Evolutionary conservation across 768 basidiomycete genomes (phyloP).

Genomic region (Boletus pseudopeckii): DNA sequence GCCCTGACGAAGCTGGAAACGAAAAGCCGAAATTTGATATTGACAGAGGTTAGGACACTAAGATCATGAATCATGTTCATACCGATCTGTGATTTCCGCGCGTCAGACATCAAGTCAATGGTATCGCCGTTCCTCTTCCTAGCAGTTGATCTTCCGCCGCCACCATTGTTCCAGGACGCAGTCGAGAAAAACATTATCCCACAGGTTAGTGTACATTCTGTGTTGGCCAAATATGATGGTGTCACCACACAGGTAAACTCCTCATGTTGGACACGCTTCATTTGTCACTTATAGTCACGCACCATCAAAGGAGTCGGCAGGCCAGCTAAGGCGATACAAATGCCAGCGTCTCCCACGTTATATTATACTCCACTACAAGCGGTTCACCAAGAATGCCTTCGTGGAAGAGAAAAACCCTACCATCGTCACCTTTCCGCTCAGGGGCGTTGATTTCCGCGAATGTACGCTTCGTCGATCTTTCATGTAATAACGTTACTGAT

Average conservation of each 20-base stretch:
- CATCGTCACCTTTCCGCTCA: constrained; percentile 94
- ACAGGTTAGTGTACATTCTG: constrained; percentile 87
- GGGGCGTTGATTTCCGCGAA: constrained; percentile 87
- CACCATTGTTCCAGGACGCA: constrained; percentile 95
- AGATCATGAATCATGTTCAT: constrained; percentile 3
- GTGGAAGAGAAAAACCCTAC: constrained; percentile 99
- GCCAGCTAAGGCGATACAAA: constrained; percentile 84
- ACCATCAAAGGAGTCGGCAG: constrained; percentile 69
- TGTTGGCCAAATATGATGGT: constrained; percentile 94
- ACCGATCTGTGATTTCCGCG: constrained; percentile 22
- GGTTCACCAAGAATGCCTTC: constrained; percentile 94
- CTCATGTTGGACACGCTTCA: constrained; percentile 19
- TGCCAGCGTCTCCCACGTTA: constrained; percentile 87
- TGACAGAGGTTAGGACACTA: constrained; percentile 67
- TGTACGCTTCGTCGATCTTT: constrained; percentile 55
- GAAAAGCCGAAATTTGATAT: constrained; percentile 92
- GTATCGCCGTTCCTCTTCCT: constrained; percentile 94
- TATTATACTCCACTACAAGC: constrained; percentile 91
- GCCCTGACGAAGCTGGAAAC: constrained; percentile 68
- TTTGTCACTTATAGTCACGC: constrained; percentile 10
- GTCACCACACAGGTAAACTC: constrained; percentile 72
- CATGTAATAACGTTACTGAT: constrained; percentile 21
- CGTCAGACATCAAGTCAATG: constrained; percentile 76
- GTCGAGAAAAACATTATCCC: constrained; percentile 99
- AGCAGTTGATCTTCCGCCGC: constrained; percentile 92